Evolutionary conservation across 176 grass and related monocot genomes (phyloP).

Genomic region (Avena eriantha): DNA sequence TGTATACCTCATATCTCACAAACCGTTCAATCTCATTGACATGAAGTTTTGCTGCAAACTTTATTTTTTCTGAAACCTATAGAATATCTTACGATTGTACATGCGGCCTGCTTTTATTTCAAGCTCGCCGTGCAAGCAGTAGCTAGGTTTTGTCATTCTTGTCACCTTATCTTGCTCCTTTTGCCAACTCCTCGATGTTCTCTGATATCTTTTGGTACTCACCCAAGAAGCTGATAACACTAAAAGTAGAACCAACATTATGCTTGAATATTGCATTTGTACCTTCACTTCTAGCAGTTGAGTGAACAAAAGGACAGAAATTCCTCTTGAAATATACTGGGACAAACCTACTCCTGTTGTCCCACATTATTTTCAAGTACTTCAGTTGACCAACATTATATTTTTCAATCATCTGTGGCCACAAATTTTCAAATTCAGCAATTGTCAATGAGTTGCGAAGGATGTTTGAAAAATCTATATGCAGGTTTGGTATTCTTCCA

Average conservation of each 20-base stretch:
- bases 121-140: background rate
- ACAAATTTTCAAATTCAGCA: background rate
- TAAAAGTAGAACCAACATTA: no score
- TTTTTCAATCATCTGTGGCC: background rate
- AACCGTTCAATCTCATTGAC: background rate
- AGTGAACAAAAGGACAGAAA: background rate
- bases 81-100: no score
- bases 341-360: background rate
- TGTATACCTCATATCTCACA: background rate
- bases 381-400: background rate
- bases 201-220: no score
- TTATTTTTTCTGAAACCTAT: no score
- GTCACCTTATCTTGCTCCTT: no score
- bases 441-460: background rate
- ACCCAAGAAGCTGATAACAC: no score
- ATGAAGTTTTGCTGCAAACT: background rate
- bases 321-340: background rate
- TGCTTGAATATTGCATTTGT: no score
- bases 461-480: background rate
- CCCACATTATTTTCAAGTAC: background rate
- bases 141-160: background rate
- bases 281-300: background rate
- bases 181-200: no score
- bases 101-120: background rate
- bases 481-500: background rate